phyloP scores from a whole-genome alignment of 1,139 yeast species.

The Blastobotrys apis region DNA sequence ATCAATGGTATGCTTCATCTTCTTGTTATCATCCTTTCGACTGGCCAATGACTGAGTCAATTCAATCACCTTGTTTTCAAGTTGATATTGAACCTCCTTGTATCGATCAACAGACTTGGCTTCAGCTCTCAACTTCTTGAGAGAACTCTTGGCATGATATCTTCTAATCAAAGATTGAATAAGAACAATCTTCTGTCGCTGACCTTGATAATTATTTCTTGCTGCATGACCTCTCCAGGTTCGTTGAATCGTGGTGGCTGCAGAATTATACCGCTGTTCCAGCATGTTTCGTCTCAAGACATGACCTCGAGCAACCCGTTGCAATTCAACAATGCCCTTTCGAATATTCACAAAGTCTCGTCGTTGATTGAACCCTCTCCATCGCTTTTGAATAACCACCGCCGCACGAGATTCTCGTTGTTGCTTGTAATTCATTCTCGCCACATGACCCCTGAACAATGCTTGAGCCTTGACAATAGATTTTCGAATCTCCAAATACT shows the following conservation, averaged over 20 bases:
- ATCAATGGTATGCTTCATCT: conserved; percentile 58
- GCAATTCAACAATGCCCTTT: conserved; percentile 54
- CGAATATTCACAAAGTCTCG: conserved; percentile 43
- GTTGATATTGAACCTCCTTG: conserved; percentile 85
- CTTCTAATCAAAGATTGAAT: conserved; percentile 80
- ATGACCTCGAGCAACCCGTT: conserved; percentile 64
- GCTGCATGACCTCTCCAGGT: conserved; percentile 56
- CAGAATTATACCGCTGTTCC: conserved; percentile 49
- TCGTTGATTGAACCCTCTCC: conserved; percentile 64
- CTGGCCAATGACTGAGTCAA: conserved; percentile 78
- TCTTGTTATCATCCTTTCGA: conserved; percentile 76
- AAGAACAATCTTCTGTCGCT: conserved; percentile 53
- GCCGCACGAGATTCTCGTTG: conserved; percentile 67
- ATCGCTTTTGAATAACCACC: conserved; percentile 61
- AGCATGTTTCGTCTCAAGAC: conserved; percentile 50
- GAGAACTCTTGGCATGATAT: conserved; percentile 62
- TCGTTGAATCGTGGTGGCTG: conserved; percentile 70
- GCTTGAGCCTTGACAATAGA: conserved; percentile 61
- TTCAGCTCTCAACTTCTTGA: conserved; percentile 63
- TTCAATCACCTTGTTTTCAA: conserved; percentile 94
- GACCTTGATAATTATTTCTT: conserved; percentile 43
- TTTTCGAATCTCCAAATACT: conserved; percentile 51
- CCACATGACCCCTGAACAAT: conserved; percentile 56
- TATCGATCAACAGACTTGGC: conserved; percentile 88
- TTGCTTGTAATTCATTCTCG: conserved; percentile 53